Evolutionary conservation across 345 rosid species (phyloP), one percentile per base, ranked within the genome.

Genomic region (Corchorus capsularis): DNA sequence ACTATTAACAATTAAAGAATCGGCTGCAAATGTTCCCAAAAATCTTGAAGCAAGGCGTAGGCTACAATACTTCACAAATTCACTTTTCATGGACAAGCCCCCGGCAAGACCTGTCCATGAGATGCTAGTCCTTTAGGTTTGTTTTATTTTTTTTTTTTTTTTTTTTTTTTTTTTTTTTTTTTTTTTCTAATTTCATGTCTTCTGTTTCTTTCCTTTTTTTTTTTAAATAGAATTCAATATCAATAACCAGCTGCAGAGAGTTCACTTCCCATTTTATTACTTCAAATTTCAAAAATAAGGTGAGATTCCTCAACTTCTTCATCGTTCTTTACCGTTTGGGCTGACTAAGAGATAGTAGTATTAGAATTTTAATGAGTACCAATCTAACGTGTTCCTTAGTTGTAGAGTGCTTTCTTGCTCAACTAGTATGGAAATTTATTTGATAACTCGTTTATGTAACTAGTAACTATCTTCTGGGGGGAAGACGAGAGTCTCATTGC

Each of bases 41-140:
- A 96, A 96, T 87, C 86, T 96, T 7, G 99, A 96, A 88, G 98
- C 99, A 59, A 80, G 97, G 69, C 94, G 99, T 20, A 90, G 99
- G 80, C 88, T 96, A 50, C 79, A 96, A 77, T 96, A 85, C 84
- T 96, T 93, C 79, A 92, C 98, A 69, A 96, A 96, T 84, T 96
- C 99, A 43, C 93, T 96, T 71, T 96, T 96, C 84, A 96, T 96
- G 99, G 84, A 87, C 70, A 86, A 93, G 87, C 94, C 99, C 54
- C 65, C 45, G 64, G 84, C 99, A 77, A 91, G 77, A 85, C 92
- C 94, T 45, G 98, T 90, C 73, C 84, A 89, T 56, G 83, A 87
- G 79, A 96, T 89, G 96, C 71, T 89, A n/a, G 79, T 87, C 99
- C 65, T 96, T 96, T 91, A 86, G 99, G 99, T n/a, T n/a, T n/a